Evolutionary conservation across 169 alveolate genomes (phyloP).

Genomic region (Eimeria tenella): DNA sequence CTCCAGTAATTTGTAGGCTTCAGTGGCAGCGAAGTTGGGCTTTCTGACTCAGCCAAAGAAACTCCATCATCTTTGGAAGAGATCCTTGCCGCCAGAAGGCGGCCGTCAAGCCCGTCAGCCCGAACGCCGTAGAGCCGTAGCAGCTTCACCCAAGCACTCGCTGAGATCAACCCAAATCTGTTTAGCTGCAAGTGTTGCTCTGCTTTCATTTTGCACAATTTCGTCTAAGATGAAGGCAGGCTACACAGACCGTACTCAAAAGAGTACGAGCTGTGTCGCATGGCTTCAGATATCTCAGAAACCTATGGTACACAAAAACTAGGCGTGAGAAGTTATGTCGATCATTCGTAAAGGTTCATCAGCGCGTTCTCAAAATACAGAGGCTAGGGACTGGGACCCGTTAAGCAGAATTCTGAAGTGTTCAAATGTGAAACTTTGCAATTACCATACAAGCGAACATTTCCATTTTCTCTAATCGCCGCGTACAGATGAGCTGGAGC

Average conservation of each 20-base stretch:
- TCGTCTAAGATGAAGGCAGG: too few species aligned
- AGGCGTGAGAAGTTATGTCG: too few species aligned
- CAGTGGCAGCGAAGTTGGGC: too few species aligned
- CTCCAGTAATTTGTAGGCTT: too few species aligned
- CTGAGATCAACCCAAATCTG: not conserved
- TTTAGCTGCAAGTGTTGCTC: too few species aligned
- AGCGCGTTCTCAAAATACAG: too few species aligned
- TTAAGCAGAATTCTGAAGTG: not conserved
- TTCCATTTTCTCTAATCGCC: conserved; percentile 59
- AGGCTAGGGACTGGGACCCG: not conserved
- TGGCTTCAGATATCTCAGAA: too few species aligned
- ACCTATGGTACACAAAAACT: too few species aligned
- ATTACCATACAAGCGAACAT: conserved; percentile 70
- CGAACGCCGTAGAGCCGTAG: conserved; percentile 56
- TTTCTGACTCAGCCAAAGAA: conserved; percentile 60
- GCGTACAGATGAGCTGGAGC: conserved; percentile 74
- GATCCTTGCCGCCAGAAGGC: conserved; percentile 45
- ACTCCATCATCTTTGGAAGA: conserved; percentile 56
- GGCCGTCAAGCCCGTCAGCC: conserved; percentile 73
- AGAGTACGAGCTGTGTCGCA: too few species aligned
- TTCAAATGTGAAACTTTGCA: conserved; percentile 20
- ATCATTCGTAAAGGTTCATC: too few species aligned
- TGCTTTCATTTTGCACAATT: too few species aligned
- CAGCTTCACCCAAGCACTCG: conserved; percentile 56
- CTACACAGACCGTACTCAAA: too few species aligned